Evolutionary conservation across 192 early-diverging fungal genomes (phyloP), one percentile per base, ranked within the genome.

Genomic region (Mortierella hygrophila): DNA sequence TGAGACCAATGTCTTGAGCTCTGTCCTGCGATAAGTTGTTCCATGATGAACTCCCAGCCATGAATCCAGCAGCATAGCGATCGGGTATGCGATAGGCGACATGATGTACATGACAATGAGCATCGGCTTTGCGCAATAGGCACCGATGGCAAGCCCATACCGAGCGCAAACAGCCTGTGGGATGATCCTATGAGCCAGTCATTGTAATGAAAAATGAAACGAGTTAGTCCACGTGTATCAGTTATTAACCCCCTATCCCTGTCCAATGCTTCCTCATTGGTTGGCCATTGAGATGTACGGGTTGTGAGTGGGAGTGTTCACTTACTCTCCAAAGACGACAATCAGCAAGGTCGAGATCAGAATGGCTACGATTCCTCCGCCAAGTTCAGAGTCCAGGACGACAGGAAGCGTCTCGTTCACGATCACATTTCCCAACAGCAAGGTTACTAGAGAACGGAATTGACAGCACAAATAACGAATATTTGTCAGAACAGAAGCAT

Each of bases 321-420:
- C 91, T 37, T 79, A 93, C 89, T 98, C 98, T 65, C 96, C 97
- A 90, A 98, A 99, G 41, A 99, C 86, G 18, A 99, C 95, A 69
- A 99, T 94, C 23, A 97, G 79, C 0, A 90, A 92, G 9, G 95
- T 98, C 6, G 97, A 98, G 5, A 93, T 91, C 18, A 99, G 77
- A 68, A 99, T 92, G 1, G 97, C 97, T 47, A 93, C 93, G 71
- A 95, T 80, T 1, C 96, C 97, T 68, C 94, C 94, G 29, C 94
- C 92, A 40, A 95, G 89, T 0, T 95, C 89, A 44, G 91, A 89
- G 79, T 96, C 93, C 77, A 96, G 92, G 72, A 97, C 80, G 42
- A 96, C 94, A 6, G 96, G 96, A 75, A 97, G 89, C 20, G 95
- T 95, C 88, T 99, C 97, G 88, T 99, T 99, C 52, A 99, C 90